phyloP scores from a whole-genome alignment of 768 basidiomycete species.

The Cystobasidium onofrii region DNA sequence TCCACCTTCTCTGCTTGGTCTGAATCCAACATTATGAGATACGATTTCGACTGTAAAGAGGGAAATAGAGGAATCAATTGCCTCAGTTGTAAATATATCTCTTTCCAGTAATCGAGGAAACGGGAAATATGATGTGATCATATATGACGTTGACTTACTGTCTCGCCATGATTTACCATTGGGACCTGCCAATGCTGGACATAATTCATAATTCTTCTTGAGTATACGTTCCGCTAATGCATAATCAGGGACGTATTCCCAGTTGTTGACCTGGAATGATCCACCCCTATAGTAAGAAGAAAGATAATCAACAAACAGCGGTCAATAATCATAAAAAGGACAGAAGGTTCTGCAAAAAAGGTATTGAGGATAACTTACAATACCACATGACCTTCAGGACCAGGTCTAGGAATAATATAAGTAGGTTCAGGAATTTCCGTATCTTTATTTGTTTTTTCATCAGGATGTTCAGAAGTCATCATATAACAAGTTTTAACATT shows the following conservation, averaged over 20 bases:
- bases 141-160: too few species aligned
- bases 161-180: slow-evolving; percentile 32
- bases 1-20: slow-evolving; percentile 20
- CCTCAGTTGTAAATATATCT: too few species aligned
- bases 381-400: slow-evolving; percentile 16
- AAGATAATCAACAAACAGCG: not conserved
- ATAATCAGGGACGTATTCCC: slow-evolving; percentile 26
- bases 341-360: too few species aligned
- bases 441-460: slow-evolving; percentile 15
- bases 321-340: not conserved
- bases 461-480: slow-evolving; percentile 16
- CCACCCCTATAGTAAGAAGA: slow-evolving; percentile 2
- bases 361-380: too few species aligned
- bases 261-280: slow-evolving; percentile 30
- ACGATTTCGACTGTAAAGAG: slow-evolving; percentile 25
- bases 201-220: slow-evolving; percentile 21
- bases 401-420: slow-evolving; percentile 30
- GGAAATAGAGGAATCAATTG: not conserved
- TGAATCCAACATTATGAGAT: slow-evolving; percentile 30
- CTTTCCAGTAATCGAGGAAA: too few species aligned
- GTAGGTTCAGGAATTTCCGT: slow-evolving; percentile 29
- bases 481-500: slow-evolving; percentile 32
- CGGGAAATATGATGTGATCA: too few species aligned
- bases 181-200: slow-evolving; percentile 29
- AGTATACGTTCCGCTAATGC: slow-evolving; percentile 27